phyloP scores from a whole-genome alignment of 2,329 filamentous ascomycete species.

The Sporothrix phasma region DNA sequence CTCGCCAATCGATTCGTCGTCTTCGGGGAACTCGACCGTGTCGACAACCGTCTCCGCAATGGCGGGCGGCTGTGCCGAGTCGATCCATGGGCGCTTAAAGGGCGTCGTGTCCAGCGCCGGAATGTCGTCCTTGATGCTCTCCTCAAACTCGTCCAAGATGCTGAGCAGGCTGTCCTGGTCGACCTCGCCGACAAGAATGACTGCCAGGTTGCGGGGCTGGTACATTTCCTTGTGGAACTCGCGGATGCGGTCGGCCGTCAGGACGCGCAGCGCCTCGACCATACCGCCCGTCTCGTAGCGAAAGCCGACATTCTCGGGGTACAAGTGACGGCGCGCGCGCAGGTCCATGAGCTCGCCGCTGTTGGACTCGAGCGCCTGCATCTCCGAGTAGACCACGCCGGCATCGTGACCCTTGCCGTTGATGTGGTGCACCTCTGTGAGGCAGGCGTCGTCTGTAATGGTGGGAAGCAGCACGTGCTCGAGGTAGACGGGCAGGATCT shows the following conservation, averaged over 20 bases:
- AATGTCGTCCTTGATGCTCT: constrained; percentile 72
- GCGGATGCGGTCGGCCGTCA: constrained; percentile 86
- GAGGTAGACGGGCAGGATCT: constrained; percentile 88
- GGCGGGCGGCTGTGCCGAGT: constrained; percentile 67
- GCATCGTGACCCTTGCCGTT: constrained; percentile 91
- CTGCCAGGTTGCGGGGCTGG: constrained; percentile 86
- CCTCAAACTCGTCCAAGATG: constrained; percentile 81
- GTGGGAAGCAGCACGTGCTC: constrained; percentile 90
- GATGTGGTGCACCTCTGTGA: constrained; percentile 93
- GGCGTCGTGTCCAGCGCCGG: constrained; percentile 57
- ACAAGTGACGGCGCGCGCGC: constrained; percentile 66
- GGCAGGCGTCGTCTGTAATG: constrained; percentile 82
- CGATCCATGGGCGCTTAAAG: constrained; percentile 84
- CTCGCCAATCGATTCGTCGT: constrained; percentile 89
- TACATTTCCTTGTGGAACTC: constrained; percentile 96
- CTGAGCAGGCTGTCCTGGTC: constrained; percentile 70
- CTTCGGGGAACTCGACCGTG: constrained; percentile 85
- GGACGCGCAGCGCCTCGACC: constrained; percentile 78
- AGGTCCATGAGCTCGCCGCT: constrained; percentile 81
- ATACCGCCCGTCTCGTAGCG: constrained; percentile 97
- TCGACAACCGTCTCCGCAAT: constrained; percentile 64
- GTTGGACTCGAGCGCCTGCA: constrained; percentile 89
- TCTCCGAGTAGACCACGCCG: constrained; percentile 95
- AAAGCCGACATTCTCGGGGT: constrained; percentile 83
- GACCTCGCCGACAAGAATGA: constrained; percentile 86